phyloP scores from a whole-genome alignment of 2,329 filamentous ascomycete species.

The Hirsutella rhossiliensis region DNA sequence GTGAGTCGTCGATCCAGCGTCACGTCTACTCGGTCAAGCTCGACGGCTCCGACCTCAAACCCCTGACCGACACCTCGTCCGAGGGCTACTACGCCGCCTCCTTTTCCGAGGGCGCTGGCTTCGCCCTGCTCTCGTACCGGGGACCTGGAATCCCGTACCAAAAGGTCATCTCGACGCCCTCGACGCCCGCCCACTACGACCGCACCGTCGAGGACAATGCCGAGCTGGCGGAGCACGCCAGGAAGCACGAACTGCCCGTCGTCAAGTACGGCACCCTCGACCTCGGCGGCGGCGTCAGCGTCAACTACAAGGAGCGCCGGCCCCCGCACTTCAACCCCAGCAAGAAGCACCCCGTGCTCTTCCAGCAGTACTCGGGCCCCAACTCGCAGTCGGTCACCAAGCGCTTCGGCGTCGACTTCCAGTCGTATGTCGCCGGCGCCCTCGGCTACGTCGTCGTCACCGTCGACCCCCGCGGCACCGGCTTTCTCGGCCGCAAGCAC shows the following conservation, averaged over 20 bases:
- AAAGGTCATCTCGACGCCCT: conserved; percentile 75
- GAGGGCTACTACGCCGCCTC: conserved; percentile 73
- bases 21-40: conserved; percentile 86
- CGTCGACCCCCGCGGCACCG: conserved; percentile 86
- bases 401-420: conserved; percentile 74
- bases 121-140: conserved; percentile 70
- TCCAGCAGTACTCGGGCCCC: conserved; percentile 88
- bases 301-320: conserved; percentile 68
- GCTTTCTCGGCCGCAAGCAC: conserved; percentile 74
- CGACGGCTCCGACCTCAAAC: conserved; percentile 59
- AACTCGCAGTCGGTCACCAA: conserved; percentile 84
- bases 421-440: conserved; percentile 72
- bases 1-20: conserved; percentile 77
- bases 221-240: conserved; percentile 53
- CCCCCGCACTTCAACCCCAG: conserved; percentile 77
- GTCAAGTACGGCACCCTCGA: conserved; percentile 73
- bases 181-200: conserved; percentile 50
- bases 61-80: conserved; percentile 60
- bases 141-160: conserved; percentile 87
- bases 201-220: conserved; percentile 70
- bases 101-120: conserved; percentile 74
- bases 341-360: conserved; percentile 86
- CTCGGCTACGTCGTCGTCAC: conserved; percentile 92
- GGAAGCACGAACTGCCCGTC: conserved; percentile 69
- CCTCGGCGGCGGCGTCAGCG: conserved; percentile 61